These are phyloP conservation scores for Tinospora cordifolia DNA, from an alignment of 164 flowering plant genomes.

Conservation along the genomic window DNA sequence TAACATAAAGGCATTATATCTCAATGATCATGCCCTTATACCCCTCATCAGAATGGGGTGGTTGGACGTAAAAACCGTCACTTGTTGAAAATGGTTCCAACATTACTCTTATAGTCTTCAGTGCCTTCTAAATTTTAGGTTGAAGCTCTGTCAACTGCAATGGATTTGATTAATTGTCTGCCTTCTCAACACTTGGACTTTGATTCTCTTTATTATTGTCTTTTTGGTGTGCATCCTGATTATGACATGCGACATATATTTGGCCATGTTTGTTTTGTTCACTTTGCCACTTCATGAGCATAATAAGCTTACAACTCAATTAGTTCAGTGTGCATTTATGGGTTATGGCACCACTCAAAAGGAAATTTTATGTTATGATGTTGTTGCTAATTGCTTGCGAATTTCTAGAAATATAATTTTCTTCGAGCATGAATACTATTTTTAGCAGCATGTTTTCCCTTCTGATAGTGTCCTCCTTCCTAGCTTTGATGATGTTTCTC, in stretches of 20 bases:
- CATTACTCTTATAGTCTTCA: background rate
- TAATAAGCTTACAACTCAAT: too few relatives aligned
- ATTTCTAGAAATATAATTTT: too few relatives aligned
- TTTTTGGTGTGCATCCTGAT: background rate
- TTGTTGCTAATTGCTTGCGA: too few relatives aligned
- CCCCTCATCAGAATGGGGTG: constrained; percentile 6
- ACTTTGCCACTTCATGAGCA: too few relatives aligned
- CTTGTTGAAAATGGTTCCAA: background rate
- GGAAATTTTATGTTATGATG: too few relatives aligned
- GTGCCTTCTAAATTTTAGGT: background rate
- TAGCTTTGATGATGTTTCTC: background rate
- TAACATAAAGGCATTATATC: background rate
- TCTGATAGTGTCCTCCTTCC: background rate
- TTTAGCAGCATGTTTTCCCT: background rate
- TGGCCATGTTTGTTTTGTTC: constrained; percentile 5
- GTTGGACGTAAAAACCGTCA: background rate
- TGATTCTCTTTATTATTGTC: background rate
- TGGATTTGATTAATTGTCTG: constrained; percentile 1
- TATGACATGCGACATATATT: background rate
- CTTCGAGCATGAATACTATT: background rate
- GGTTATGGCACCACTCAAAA: too few relatives aligned
- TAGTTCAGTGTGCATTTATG: too few relatives aligned
- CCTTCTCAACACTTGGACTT: background rate
- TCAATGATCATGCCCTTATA: background rate
- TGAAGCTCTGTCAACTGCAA: background rate